These are phyloP conservation scores for Pulveroboletus sp. DNA, from an alignment of 768 basidiomycete species.

Conservation along the genomic window DNA sequence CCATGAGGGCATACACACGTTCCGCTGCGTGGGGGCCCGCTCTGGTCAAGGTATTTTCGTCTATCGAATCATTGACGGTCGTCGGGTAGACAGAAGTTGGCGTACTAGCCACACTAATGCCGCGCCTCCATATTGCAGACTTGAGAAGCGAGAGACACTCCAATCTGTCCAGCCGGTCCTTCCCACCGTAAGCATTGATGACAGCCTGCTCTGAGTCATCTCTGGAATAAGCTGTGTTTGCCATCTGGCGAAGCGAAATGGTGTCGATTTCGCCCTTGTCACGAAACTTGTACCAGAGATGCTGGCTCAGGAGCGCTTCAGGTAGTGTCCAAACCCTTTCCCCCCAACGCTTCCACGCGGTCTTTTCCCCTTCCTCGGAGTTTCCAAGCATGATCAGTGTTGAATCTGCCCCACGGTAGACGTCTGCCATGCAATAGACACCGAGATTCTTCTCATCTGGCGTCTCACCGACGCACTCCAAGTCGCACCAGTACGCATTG, in stretches of 20 bases:
- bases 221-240: not conserved
- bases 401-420: not conserved
- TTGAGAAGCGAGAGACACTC: constrained; percentile 16
- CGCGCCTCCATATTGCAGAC: constrained; percentile 16
- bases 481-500: too few relatives aligned
- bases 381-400: not conserved
- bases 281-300: constrained; percentile 5
- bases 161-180: not conserved
- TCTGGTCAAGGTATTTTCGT: too few relatives aligned
- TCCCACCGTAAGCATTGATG: too few relatives aligned
- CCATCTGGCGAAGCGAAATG: constrained; percentile 3
- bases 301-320: not conserved
- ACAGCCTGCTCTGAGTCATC: too few relatives aligned
- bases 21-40: too few relatives aligned
- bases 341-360: constrained; percentile 12
- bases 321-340: constrained; percentile 14
- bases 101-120: not conserved
- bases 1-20: too few relatives aligned
- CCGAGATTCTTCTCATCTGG: not conserved
- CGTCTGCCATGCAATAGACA: not conserved
- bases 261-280: not conserved
- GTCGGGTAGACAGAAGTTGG: too few relatives aligned
- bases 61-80: too few relatives aligned
- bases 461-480: not conserved
- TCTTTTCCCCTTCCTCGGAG: not conserved